Evolutionary conservation across 345 rosid genomes (phyloP).

Genomic region (Carallia brachiata): DNA sequence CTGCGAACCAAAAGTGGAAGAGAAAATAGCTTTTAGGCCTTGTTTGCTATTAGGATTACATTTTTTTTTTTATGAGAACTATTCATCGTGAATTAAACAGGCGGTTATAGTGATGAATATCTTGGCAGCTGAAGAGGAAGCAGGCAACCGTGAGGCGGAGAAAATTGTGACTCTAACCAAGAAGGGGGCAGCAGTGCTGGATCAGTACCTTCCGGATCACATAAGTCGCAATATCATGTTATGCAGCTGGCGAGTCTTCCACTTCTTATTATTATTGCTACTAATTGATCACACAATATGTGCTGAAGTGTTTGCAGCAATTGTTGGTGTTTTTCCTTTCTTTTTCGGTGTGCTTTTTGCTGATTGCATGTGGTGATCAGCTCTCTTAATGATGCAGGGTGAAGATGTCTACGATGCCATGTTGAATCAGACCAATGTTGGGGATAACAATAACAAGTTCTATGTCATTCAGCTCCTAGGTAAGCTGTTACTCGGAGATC

Average conservation of each 20-base stretch:
- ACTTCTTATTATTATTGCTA: neutral
- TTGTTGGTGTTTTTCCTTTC: neutral
- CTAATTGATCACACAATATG: neutral
- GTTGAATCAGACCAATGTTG: constrained; percentile 79
- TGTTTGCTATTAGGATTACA: neutral
- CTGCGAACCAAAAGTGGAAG: too few species aligned
- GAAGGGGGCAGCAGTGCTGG: constrained; percentile 82
- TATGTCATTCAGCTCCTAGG: constrained; percentile 80
- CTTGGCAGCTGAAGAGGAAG: constrained; percentile 30
- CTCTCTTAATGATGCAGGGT: constrained; percentile 46
- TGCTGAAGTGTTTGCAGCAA: neutral
- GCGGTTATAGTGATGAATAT: neutral
- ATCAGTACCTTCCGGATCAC: constrained; percentile 73
- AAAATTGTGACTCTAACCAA: constrained; percentile 62
- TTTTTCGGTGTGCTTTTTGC: neutral
- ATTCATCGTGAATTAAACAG: too few species aligned
- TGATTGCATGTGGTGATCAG: neutral
- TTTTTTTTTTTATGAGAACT: neutral
- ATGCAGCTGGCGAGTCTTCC: constrained; percentile 46
- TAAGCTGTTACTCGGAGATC: constrained; percentile 21
- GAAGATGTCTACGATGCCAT: constrained; percentile 77
- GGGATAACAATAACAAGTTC: constrained; percentile 78
- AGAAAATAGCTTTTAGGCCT: neutral
- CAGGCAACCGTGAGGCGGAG: constrained; percentile 25
- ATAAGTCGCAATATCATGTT: constrained; percentile 72